Evolutionary conservation across 495 filamentous ascomycete genomes (phyloP).

Genomic region (Tuber aestivum): DNA sequence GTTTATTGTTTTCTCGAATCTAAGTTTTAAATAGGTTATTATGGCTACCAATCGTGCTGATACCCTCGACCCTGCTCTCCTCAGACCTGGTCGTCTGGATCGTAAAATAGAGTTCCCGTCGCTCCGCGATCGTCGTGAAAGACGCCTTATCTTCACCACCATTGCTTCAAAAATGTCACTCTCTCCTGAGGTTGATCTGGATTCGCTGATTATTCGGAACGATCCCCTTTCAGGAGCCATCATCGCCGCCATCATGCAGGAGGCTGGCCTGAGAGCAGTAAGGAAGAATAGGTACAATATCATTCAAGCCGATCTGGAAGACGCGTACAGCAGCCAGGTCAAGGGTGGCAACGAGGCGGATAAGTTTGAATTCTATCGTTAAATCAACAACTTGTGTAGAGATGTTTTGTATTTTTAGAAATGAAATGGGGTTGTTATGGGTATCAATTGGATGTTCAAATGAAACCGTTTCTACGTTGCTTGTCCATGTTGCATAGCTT

Average conservation of each 20-base stretch:
- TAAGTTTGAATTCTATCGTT: constrained; percentile 65
- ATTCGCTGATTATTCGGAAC: constrained; percentile 90
- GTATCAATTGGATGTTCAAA: background rate
- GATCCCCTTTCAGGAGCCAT: constrained; percentile 91
- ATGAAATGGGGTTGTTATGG: constrained; percentile 1
- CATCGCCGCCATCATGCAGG: constrained; percentile 98
- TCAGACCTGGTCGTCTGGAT: constrained; percentile 91
- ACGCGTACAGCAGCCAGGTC: constrained; percentile 91
- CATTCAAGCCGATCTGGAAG: constrained; percentile 90
- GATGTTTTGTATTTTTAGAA: constrained; percentile 6
- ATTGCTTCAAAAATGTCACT: constrained; percentile 96
- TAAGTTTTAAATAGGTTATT: constrained; percentile 57
- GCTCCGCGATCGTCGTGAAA: constrained; percentile 83
- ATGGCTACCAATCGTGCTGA: constrained; percentile 99
- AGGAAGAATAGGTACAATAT: constrained; percentile 99
- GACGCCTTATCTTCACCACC: constrained; percentile 90
- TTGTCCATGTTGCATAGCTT: background rate
- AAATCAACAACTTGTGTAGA: constrained; percentile 13
- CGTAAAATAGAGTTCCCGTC: constrained; percentile 97
- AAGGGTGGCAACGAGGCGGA: constrained; percentile 77
- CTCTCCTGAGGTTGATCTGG: constrained; percentile 90
- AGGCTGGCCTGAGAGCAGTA: constrained; percentile 89
- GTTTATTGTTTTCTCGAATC: constrained; percentile 10
- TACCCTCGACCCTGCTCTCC: constrained; percentile 87
- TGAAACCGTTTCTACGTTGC: background rate